Conservation (phyloP, 768 basidiomycete genomes). For the Pleurotus citrinopileatus region DNA sequence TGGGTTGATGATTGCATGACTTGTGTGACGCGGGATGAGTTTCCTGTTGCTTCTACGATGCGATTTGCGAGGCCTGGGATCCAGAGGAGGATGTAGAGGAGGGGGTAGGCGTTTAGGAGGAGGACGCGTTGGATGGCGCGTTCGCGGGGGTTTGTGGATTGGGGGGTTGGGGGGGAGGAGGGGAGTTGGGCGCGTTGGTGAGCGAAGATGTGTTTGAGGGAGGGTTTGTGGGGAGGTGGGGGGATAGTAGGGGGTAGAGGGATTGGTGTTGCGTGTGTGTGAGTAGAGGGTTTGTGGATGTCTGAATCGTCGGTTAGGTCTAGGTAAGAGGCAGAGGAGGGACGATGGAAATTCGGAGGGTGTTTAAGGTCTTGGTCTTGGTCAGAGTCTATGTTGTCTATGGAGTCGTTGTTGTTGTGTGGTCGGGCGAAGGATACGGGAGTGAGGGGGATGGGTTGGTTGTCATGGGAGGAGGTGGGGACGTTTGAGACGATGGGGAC, state of each 20-base stretch:
- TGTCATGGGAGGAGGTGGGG: constrained; percentile 1
- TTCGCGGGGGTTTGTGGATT: constrained; percentile 1
- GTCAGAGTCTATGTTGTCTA: not conserved
- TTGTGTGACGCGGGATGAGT: constrained; percentile 8
- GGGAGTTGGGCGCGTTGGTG: not conserved
- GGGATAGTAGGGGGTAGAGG: not conserved
- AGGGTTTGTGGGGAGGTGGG: not conserved
- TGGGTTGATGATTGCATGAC: constrained; percentile 14
- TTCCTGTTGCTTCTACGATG: constrained; percentile 14
- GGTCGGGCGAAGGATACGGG: not conserved
- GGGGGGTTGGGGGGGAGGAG: not conserved
- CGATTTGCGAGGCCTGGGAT: constrained; percentile 15
- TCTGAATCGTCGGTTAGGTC: not conserved
- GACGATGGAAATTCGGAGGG: not conserved
- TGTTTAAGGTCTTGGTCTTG: not conserved
- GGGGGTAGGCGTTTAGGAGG: constrained; percentile 15
- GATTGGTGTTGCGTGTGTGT: not conserved
- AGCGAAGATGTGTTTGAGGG: constrained; percentile 1
- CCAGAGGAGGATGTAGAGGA: constrained; percentile 17
- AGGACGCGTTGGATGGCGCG: constrained; percentile 9
- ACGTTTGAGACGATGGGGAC: constrained; percentile 5
- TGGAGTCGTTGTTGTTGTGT: not conserved
- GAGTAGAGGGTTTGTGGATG: not conserved
- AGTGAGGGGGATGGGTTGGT: not conserved
- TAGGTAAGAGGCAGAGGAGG: not conserved